phyloP scores from a whole-genome alignment of 495 filamentous ascomycete genomes.

The Oleoguttula mirabilis region DNA sequence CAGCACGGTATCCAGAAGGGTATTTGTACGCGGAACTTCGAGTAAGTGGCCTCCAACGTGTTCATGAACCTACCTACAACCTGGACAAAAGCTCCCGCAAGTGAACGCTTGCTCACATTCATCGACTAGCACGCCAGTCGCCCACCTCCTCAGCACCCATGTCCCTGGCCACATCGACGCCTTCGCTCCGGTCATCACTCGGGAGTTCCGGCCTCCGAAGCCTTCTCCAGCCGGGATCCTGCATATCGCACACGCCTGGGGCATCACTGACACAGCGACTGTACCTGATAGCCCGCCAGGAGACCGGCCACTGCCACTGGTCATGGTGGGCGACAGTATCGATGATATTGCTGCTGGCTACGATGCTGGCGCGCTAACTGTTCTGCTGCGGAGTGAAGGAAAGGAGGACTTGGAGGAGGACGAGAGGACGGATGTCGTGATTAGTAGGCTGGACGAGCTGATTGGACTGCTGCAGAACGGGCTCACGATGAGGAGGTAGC shows the following conservation, averaged over 20 bases:
- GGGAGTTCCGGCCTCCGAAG: conserved; percentile 75
- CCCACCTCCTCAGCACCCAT: conserved; percentile 62
- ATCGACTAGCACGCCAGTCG: conserved; percentile 49
- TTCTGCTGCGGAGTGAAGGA: conserved; percentile 69
- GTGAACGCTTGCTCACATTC: neutral
- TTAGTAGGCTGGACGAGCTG: conserved; percentile 27
- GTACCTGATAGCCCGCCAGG: conserved; percentile 15
- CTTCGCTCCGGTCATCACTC: conserved; percentile 75
- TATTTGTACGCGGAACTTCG: conserved; percentile 92
- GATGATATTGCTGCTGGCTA: conserved; percentile 90
- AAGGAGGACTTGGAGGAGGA: conserved; percentile 64
- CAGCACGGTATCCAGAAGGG: conserved; percentile 52
- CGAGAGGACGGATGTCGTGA: conserved; percentile 57
- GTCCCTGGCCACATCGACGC: conserved; percentile 40
- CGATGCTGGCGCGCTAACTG: conserved; percentile 75
- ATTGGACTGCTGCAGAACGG: conserved; percentile 26
- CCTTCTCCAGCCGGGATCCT: conserved; percentile 78
- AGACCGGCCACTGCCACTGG: conserved; percentile 28
- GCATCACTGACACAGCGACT: conserved; percentile 39
- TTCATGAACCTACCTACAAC: neutral
- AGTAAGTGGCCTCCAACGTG: conserved; percentile 39
- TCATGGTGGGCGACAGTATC: conserved; percentile 74
- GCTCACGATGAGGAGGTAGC: too few species aligned
- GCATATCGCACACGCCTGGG: conserved; percentile 70
- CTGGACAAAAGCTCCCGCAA: neutral